Conservation (phyloP, 805 yeast genomes). For the Suhomyces sp. region DNA sequence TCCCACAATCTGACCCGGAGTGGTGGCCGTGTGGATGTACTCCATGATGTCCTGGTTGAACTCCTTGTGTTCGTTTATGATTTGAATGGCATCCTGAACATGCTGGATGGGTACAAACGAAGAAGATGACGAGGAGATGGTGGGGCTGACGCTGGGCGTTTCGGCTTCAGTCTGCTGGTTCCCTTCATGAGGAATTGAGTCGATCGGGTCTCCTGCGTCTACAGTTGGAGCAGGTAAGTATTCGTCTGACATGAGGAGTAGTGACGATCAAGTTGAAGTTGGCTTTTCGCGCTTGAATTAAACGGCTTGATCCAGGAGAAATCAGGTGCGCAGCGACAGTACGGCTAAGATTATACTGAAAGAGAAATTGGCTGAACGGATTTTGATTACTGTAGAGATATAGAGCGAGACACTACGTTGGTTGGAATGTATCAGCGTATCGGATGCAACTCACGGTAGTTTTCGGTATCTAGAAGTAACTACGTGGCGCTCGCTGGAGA, state of each 20-base stretch:
- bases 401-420: neutral
- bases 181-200: neutral
- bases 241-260: slow-evolving; percentile 5
- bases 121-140: slow-evolving; percentile 31
- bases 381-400: neutral
- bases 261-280: neutral
- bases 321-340: neutral
- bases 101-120: slow-evolving; percentile 38
- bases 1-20: slow-evolving; percentile 44
- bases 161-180: slow-evolving; percentile 1
- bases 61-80: slow-evolving; percentile 58
- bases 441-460: neutral
- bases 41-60: slow-evolving; percentile 42
- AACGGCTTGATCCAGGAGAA: neutral
- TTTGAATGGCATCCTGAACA: slow-evolving; percentile 49
- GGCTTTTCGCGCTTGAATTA: neutral
- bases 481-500: neutral
- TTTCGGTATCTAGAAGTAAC: neutral
- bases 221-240: slow-evolving; percentile 9
- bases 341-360: neutral
- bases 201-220: slow-evolving; percentile 5
- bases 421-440: neutral
- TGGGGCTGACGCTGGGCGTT: slow-evolving; percentile 12
- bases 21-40: slow-evolving; percentile 34
- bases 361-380: neutral